phyloP scores from a whole-genome alignment of 2,329 filamentous ascomycete genomes.

The Cladorrhinum sp. region DNA sequence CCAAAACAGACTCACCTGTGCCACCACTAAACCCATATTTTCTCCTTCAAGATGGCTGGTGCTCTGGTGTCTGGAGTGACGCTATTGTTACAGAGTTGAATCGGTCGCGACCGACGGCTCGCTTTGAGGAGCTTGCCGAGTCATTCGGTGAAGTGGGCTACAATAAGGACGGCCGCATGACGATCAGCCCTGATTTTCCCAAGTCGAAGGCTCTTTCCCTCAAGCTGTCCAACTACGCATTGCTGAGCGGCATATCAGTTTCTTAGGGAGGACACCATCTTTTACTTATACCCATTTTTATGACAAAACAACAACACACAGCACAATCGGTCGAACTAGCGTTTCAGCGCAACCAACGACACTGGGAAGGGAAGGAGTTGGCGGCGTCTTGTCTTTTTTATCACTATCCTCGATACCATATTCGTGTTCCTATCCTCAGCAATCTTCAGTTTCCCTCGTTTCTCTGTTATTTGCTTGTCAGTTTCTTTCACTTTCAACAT shows the following conservation, averaged over 20 bases:
- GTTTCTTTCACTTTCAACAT: background rate
- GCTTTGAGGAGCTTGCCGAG: conserved; percentile 62
- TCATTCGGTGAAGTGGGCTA: conserved; percentile 59
- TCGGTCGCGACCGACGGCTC: conserved; percentile 54
- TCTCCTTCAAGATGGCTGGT: conserved; percentile 56
- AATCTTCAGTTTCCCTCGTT: background rate
- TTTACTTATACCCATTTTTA: background rate
- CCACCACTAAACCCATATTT: conserved; percentile 73
- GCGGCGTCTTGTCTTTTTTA: background rate
- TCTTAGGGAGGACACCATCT: conserved; percentile 19
- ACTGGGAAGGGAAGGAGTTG: background rate
- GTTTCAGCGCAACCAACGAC: background rate
- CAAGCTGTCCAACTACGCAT: conserved; percentile 56
- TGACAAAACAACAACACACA: background rate
- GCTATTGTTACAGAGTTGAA: conserved; percentile 60
- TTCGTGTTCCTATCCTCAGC: background rate
- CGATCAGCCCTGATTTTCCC: conserved; percentile 55
- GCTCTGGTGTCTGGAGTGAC: conserved; percentile 71
- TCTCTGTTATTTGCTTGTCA: background rate
- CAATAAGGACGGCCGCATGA: conserved; percentile 57
- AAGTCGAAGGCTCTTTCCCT: conserved; percentile 52
- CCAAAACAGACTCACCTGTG: conserved; percentile 59
- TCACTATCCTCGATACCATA: background rate
- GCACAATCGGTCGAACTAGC: background rate
- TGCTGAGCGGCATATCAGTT: conserved; percentile 42